Evolutionary conservation across 2,329 filamentous ascomycete genomes (phyloP), one percentile per base, ranked within the genome.

Genomic region (Atkinsonella hypoxylon): DNA sequence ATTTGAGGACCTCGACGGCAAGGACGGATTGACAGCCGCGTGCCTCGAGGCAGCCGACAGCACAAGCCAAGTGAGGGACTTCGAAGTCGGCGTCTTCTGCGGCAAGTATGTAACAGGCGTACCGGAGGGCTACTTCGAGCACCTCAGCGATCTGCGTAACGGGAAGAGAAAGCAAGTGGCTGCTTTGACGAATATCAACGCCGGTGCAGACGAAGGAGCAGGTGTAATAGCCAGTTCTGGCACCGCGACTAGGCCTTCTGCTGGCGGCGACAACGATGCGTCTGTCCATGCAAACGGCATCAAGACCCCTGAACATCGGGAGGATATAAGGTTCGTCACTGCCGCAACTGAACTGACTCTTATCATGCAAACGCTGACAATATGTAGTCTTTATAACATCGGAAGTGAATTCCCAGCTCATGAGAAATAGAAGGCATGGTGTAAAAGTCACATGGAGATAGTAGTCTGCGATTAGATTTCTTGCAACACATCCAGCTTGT

Each of bases 11-110:
- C 77, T 97, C 1, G 76, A 82, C 1, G 90, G 94, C 60, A 18
- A 18, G 47, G 34, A 51, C 47, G 50, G 47, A 38, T 74, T 97
- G n/a, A 83, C 85, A 62, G 80, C 76, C 31, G 82, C 89, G 0
- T 96, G 90, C 62, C 77, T 82, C 1, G 82, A 89, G 57, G 77
- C 87, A 4, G 82, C 81, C 6, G 45, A 51, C 47, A 70, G 77
- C 50, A 68, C 77, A 54, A 70, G 72, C 34, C 64, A 67, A 36
- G 63, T 78, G 59, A 73, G 73, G 9, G 73, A 83, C 50, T 96
- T 96, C 57, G 91, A 97, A 64, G 82, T 94, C 2, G 90, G 91
- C 49, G 90, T 96, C 9, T 96, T 97, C 71, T 89, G 83, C 62
- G 91, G 91, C 44, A 81, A 82, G 56, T 96, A 96, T 67, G 76